Evolutionary conservation across 2,329 filamentous ascomycete species (phyloP).

Genomic region (Sarocladium kiliense): DNA sequence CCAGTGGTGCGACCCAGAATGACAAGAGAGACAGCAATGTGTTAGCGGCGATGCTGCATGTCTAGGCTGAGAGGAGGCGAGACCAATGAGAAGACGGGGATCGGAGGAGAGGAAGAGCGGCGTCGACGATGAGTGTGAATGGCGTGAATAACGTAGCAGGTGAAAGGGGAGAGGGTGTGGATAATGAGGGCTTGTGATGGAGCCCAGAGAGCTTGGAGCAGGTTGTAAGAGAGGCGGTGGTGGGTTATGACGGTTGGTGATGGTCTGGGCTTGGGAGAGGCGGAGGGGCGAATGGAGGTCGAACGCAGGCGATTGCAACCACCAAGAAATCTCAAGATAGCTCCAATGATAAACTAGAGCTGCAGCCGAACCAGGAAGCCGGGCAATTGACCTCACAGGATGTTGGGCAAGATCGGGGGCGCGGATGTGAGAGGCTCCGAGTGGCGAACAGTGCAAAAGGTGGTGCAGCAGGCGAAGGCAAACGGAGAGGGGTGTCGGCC

Average conservation of each 20-base stretch:
- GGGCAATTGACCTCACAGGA: neutral
- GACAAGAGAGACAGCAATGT: neutral
- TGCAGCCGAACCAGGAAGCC: neutral
- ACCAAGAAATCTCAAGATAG: neutral
- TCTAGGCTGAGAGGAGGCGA: neutral
- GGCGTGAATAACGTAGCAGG: neutral
- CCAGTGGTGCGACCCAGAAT: slow-evolving; percentile 4
- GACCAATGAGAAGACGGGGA: neutral
- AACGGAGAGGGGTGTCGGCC: neutral
- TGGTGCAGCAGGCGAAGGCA: neutral
- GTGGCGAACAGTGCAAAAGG: neutral
- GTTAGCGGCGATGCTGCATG: slow-evolving; percentile 7
- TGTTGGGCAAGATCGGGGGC: neutral
- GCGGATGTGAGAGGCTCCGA: neutral
- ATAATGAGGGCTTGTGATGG: slow-evolving; percentile 2
- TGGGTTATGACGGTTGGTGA: slow-evolving; percentile 18
- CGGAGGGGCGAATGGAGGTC: neutral
- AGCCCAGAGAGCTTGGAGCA: neutral
- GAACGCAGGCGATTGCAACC: slow-evolving; percentile 12
- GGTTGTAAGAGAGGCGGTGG: neutral
- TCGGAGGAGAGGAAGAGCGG: neutral
- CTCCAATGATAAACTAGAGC: neutral
- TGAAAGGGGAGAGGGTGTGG: neutral
- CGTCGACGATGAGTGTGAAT: neutral
- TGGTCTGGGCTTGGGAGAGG: slow-evolving; percentile 17